Base-by-base conservation (phyloP, 2,329 filamentous ascomycete genomes). In the Tolypocladium album region DNA sequence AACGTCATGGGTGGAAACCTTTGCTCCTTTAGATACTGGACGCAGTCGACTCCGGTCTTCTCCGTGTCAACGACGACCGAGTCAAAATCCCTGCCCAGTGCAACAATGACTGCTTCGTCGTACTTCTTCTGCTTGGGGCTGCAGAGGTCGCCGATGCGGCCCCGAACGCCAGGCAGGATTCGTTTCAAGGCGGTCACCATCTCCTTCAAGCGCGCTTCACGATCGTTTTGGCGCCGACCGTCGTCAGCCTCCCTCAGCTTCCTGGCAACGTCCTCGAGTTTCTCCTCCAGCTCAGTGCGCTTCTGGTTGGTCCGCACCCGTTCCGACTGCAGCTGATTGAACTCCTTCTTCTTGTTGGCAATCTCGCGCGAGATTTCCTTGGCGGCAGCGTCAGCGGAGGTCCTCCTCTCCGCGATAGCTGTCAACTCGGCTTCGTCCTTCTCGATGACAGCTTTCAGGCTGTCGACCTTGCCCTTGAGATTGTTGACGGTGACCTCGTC, bases 61-160 rank as follows among this genome's bases (percentile, higher is more conserved):
- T 97, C 92, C 2, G 91, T 93, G 67, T 99, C 94, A 12, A 97
- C 93, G 56, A 99, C 86, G 52, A 99, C 88, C 0, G 92, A 90
- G 72, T 99, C 93, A 71, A 96, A 96, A 69, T 97, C 90, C 59
- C 90, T 86, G 57, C 94, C 94, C 4, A 99, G 83, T 8, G 96
- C 92, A 27, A 91, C 95, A 67, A 90, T 91, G 64, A 99, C 90
- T 55, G 94, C 94, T 66, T 94, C 90, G 64, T 94, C 90, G 69
- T 88, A 99, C 72, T 97, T 97, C 76, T 96, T 97, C 76, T 97
- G 91, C 74, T 97, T 97, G 1, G 94, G 93, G 65, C 90, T 92
- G 77, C 94, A 97, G 50, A 99, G 83, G 65, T 96, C 91, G 63
- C 91, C 90, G 55, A 97, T 85, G 55, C 93, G 87, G 24, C 94